These are phyloP conservation scores for Fraxinus dipetala DNA, from an alignment of 305 asterid genomes.

Conservation along the genomic window DNA sequence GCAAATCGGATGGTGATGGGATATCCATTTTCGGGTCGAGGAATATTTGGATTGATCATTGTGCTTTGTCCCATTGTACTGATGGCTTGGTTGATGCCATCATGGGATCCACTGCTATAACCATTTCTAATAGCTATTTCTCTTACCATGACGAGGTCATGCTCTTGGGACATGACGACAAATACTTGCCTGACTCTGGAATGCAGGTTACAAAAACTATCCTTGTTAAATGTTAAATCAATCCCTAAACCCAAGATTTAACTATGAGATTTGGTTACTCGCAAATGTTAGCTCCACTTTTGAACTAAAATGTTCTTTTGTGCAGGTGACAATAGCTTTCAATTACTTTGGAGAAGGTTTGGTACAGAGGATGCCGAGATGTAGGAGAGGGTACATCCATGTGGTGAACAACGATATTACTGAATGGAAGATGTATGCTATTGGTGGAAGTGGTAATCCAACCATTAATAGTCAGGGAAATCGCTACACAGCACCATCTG, in stretches of 20 bases:
- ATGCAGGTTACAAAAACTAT: conserved; percentile 46
- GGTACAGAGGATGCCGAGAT: conserved; percentile 73
- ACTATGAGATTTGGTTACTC: neutral
- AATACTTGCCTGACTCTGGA: conserved; percentile 49
- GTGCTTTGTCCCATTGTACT: conserved; percentile 59
- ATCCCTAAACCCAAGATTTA: neutral
- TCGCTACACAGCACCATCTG: conserved; percentile 50
- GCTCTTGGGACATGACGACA: conserved; percentile 61
- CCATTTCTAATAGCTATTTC: conserved; percentile 61
- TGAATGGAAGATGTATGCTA: conserved; percentile 67
- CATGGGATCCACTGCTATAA: conserved; percentile 67
- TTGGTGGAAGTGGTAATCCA: conserved; percentile 64
- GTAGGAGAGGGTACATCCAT: conserved; percentile 63
- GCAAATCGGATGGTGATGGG: conserved; percentile 66
- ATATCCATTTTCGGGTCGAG: conserved; percentile 46
- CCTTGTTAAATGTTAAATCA: neutral
- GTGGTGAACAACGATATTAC: conserved; percentile 65
- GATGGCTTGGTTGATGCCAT: conserved; percentile 65
- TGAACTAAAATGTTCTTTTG: neutral
- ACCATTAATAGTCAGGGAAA: conserved; percentile 68
- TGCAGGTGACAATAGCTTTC: conserved; percentile 59
- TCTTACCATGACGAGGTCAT: conserved; percentile 62
- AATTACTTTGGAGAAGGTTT: conserved; percentile 59
- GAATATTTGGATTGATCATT: conserved; percentile 65
- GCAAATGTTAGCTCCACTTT: neutral